Evolutionary conservation across 768 basidiomycete genomes (phyloP), one percentile per base, ranked within the genome.

Genomic region (Boletus barrowsii): DNA sequence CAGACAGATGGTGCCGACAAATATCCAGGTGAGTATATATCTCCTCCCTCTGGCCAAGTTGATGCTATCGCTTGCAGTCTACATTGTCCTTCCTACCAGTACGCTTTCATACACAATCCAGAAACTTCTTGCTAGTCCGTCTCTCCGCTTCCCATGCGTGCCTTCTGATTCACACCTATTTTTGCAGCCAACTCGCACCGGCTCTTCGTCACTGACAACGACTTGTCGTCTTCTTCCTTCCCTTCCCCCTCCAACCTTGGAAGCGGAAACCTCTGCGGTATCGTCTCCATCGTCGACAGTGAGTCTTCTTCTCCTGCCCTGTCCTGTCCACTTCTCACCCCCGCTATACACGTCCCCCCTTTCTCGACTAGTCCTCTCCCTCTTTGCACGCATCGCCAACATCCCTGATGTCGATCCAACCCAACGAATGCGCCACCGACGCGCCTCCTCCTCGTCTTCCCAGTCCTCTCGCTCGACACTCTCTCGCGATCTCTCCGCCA

Each of bases 241-340:
- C 81, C 83, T 3, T 62, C 79, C 10, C 57, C 76, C 52, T 70
- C 79, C 22, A 66, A 43, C 32, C 0, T 22, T 1, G 80, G 41
- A 62, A 71, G 52, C 54, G 68, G 78, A 6, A 78, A 79, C 41
- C 75, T 88, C 8, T 83, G 78, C 9, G 90, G 90, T 14, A 79
- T 93, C n/a, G 86, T 91, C 10, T 91, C 90, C 14, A 79, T 88
- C 54, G 88, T 90, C 22, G 90, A 93, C 64, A 83, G 90, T 92
- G 62, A 55, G 83, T 75, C 5, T 14, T 20, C 33, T 42, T 4
- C 29, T 30, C 17, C 2, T 4, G 24, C 5, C 24, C 20, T 18
- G 10, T 29, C 35, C 7, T 35, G 13, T 33, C 22, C 45, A 15
- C 22, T n/a, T 22, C 40, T 53, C 15, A 32, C 22, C 37, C 37